Base-by-base conservation (phyloP, 1,284 basidiomycete genomes). In the Austroboletus niveus region DNA sequence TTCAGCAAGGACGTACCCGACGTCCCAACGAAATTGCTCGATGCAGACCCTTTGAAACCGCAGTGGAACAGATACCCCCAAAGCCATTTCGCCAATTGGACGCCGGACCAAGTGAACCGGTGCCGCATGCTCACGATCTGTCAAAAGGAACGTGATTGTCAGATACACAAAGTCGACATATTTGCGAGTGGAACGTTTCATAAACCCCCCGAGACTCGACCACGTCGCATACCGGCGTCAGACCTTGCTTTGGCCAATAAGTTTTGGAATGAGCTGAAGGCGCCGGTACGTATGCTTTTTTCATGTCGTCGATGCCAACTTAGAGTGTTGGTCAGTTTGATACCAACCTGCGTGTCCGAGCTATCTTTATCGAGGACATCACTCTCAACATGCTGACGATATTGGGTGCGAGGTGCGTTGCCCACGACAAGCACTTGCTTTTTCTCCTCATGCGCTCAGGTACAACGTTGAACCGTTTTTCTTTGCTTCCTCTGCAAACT, bases 401-500 rank as follows among this genome's bases (percentile, higher is more conserved):
- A 67, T 58, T 82, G 11, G 80, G 81, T 5, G 74, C 75, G 1
- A 75, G 65, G 76, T 79, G 24, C 2, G 69, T 57, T 40, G 12
- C 9, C 6, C 14, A 12, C 8, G 15, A 2, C 2, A n/a, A 24
- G 36, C 34, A n/a, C 24, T 9, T 41, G 27, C 40, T 8, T 3
- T 29, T 2, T 36, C 2, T 45, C 4, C 47, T 62, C 47, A 60
- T 51, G 34, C 11, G n/a, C 35, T 22, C 38, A 67, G 65, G 9
- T 68, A 66, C 30, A 29, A 59, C 17, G 57, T 82, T 42, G 80
- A 82, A 52, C 80, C 80, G 0, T 81, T 81, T 62, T 82, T 77
- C 60, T 82, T 81, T 56, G 75, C 80, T 1, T 81, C 79, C 0
- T 78, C 80, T 0, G 62, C 78, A 20, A 78, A 79, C 40, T 78